A percentile compares a stretch with the other conserved stretches of the same genome.
Evolutionary conservation across 371 early-diverging fungal genomes (phyloP).

Genomic region (Mitosporidium daphniae): DNA sequence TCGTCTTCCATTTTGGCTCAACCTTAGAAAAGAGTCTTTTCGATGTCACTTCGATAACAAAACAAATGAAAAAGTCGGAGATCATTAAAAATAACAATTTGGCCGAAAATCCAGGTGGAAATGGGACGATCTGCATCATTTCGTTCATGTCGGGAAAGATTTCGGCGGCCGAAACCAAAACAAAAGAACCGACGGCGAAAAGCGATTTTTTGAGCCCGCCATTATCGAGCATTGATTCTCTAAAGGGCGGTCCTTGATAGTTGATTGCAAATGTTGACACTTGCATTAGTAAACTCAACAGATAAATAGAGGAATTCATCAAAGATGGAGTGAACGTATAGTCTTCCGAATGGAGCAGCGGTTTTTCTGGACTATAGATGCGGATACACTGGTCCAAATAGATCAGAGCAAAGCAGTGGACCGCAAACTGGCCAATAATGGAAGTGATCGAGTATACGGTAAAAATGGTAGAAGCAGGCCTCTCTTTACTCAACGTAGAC

Average conservation of each 20-base stretch:
- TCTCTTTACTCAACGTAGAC: slow-evolving; percentile 1
- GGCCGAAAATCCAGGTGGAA: slow-evolving; percentile 1
- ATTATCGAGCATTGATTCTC: slow-evolving; percentile 81
- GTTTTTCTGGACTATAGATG: slow-evolving; percentile 20
- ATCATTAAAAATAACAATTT: too few species aligned
- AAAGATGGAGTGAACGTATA: slow-evolving; percentile 63
- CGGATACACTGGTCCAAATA: slow-evolving; percentile 1
- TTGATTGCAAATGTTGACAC: slow-evolving; percentile 95
- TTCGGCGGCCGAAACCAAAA: slow-evolving; percentile 51
- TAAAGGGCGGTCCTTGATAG: slow-evolving; percentile 85
- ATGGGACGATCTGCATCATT: slow-evolving; percentile 1
- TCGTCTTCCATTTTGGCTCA: too few species aligned
- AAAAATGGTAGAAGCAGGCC: slow-evolving; percentile 1
- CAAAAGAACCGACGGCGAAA: slow-evolving; percentile 36
- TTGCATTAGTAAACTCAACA: slow-evolving; percentile 81
- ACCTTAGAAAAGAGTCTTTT: too few species aligned
- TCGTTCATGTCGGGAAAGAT: slow-evolving; percentile 50
- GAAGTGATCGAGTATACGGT: slow-evolving; percentile 5
- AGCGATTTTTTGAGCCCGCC: slow-evolving; percentile 58
- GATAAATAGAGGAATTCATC: slow-evolving; percentile 73
- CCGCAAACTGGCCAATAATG: slow-evolving; percentile 7
- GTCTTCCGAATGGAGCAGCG: slow-evolving; percentile 41
- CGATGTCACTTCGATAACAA: too few species aligned
- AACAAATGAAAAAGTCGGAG: too few species aligned
- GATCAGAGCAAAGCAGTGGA: slow-evolving; percentile 6